Base-by-base conservation (phyloP, 2,329 filamentous ascomycete species). In the Colletotrichum tropicicola region DNA sequence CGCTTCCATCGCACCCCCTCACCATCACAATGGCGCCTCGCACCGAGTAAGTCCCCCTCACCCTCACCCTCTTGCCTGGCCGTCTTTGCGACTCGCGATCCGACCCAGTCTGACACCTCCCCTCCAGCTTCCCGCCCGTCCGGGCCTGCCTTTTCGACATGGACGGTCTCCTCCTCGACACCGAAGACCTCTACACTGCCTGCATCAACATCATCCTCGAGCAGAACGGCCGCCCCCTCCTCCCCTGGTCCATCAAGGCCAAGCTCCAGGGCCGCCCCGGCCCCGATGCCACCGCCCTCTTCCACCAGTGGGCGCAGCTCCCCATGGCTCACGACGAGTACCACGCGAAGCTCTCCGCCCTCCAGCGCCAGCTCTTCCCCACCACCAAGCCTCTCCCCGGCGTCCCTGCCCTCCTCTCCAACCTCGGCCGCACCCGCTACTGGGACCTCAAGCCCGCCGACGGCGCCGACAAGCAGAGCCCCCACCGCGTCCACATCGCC, bases 71-170 rank as follows among this genome's bases (percentile, higher is more conserved):
- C 68, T n/a, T 39, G 17, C 21, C 17, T 56, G 27, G 1, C 47
- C 25, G 19, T 19, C 19, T 6, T 13, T 23, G 19, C 25, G 21
- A 21, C 45, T 2, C 32, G 13, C 32, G 32, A 4, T 30, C 9
- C 10, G n/a, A 47, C 21, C 37, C 10, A 19, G 17, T 28, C 59
- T 66, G 3, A 66, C 52, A 10, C 15, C 1, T 17, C 5, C 28
- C 4, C n/a, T 25, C 30, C 73, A 93, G 91, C 75, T 90, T 94
- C 77, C 91, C 92, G 19, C 89, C 91, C 48, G 85, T 98, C 64
- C 88, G 94, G 71, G 96, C 95, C 70, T 98, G 94, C 79, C 90
- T 99, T 69, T 98, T 99, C 78, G 96, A 99, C 83, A 98, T 98
- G 94, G 96, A 99, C 79, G 96, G 96, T 66, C 90, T 99, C 35